phyloP scores from a whole-genome alignment of 75 land plant genomes.

The Pseudotsuga menziesii region DNA sequence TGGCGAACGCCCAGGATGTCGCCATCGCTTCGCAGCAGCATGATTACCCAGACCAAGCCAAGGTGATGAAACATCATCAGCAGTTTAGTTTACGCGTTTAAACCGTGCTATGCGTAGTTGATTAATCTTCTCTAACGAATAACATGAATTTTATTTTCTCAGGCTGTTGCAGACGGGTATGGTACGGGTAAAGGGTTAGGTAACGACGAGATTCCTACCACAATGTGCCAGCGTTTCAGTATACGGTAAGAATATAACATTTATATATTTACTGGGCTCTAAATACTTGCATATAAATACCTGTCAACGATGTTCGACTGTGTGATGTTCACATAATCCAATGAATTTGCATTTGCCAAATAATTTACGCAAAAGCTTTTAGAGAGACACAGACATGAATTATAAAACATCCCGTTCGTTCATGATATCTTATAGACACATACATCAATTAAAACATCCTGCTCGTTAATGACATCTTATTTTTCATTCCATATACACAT shows the following conservation, averaged over 20 bases:
- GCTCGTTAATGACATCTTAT: background rate
- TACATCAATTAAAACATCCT: background rate
- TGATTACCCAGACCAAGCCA: background rate
- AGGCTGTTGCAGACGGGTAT: constrained; percentile 1
- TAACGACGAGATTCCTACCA: background rate
- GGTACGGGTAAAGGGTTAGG: background rate
- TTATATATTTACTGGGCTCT: too few relatives aligned
- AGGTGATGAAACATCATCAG: background rate
- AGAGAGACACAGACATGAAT: background rate
- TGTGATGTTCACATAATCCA: background rate
- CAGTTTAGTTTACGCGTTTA: background rate
- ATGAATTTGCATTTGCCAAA: background rate
- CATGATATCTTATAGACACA: background rate
- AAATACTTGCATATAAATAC: too few relatives aligned
- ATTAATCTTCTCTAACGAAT: background rate
- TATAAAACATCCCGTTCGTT: background rate
- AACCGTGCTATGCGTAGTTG: background rate
- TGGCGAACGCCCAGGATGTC: background rate
- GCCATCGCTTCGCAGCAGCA: background rate
- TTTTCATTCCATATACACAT: background rate
- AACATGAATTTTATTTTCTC: background rate
- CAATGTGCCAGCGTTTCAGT: constrained; percentile 2
- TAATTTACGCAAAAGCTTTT: background rate
- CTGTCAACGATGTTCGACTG: background rate
- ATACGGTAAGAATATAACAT: background rate